Percentiles rank a stretch among this genome's conserved stretches.
phyloP scores from a whole-genome alignment of 805 yeast genomes.

The Ogataea thermomethanolica region DNA sequence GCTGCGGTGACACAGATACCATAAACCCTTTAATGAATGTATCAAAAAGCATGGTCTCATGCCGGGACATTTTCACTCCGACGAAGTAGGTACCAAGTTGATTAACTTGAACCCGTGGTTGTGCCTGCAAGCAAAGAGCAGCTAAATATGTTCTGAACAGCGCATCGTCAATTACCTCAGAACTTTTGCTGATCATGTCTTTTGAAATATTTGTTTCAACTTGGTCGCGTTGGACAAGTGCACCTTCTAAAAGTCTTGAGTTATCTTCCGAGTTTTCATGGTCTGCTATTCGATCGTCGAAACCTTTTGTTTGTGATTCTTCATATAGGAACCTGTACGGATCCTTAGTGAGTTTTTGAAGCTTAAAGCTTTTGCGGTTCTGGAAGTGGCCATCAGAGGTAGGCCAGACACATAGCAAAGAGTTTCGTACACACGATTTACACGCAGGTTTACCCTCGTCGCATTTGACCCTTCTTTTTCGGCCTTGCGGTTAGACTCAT shows the following conservation, averaged over 20 bases:
- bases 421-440: slow-evolving; percentile 12
- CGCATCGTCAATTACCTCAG: slow-evolving; percentile 21
- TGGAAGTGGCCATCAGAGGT: slow-evolving; percentile 5
- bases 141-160: slow-evolving; percentile 23
- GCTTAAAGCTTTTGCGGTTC: slow-evolving; percentile 16
- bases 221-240: too few relatives aligned
- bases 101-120: slow-evolving; percentile 9
- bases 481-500: slow-evolving; percentile 9
- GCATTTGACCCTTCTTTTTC: slow-evolving; percentile 27
- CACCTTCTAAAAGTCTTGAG: too few relatives aligned
- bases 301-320: background rate
- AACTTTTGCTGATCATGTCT: background rate
- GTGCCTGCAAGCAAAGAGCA: slow-evolving; percentile 10
- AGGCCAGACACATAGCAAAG: slow-evolving; percentile 16
- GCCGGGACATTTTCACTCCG: slow-evolving; percentile 16
- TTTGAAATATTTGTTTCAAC: background rate
- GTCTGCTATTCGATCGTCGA: too few relatives aligned
- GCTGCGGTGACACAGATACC: slow-evolving; percentile 40
- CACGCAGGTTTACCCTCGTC: slow-evolving; percentile 24
- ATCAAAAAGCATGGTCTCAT: slow-evolving; percentile 27
- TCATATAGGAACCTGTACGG: slow-evolving; percentile 14
- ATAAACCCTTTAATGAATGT: slow-evolving; percentile 41
- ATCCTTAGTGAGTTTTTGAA: slow-evolving; percentile 13
- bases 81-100: slow-evolving; percentile 16
- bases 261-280: too few relatives aligned